Evolutionary conservation across 306 rosid genomes (phyloP).

Genomic region (Cicer yamashitae): DNA sequence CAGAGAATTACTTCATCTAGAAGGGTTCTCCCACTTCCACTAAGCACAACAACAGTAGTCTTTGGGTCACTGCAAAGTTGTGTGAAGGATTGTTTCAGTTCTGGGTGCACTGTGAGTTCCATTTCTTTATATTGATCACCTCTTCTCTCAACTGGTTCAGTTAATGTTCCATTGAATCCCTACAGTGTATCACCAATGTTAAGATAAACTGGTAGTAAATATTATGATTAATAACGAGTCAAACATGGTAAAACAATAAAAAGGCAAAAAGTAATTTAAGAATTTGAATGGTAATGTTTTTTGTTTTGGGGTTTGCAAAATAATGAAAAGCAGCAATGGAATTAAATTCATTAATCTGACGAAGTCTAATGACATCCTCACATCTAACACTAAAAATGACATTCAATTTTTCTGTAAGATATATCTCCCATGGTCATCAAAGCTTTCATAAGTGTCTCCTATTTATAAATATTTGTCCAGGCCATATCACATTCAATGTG

Average conservation of each 20-base stretch:
- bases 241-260: conserved; percentile 17
- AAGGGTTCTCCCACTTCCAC: conserved; percentile 79
- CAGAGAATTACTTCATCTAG: conserved; percentile 70
- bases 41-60: conserved; percentile 87
- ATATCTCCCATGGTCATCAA: neutral
- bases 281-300: conserved; percentile 6
- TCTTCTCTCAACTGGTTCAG: conserved; percentile 85
- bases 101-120: conserved; percentile 88
- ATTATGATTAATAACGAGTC: conserved; percentile 18
- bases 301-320: conserved; percentile 4
- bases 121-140: conserved; percentile 91
- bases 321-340: conserved; percentile 14
- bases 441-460: neutral
- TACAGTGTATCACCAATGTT: conserved; percentile 47
- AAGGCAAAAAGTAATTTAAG: neutral
- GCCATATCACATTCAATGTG: neutral
- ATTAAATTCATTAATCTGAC: conserved; percentile 21
- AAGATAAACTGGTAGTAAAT: conserved; percentile 26
- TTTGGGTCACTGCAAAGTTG: conserved; percentile 73
- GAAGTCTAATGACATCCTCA: neutral
- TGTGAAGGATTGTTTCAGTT: conserved; percentile 66
- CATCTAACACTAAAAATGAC: neutral
- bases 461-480: neutral
- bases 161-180: conserved; percentile 95
- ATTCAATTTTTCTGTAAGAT: conserved; percentile 9